phyloP scores from a whole-genome alignment of 1,139 yeast genomes.

The Candida frijolesensis region DNA sequence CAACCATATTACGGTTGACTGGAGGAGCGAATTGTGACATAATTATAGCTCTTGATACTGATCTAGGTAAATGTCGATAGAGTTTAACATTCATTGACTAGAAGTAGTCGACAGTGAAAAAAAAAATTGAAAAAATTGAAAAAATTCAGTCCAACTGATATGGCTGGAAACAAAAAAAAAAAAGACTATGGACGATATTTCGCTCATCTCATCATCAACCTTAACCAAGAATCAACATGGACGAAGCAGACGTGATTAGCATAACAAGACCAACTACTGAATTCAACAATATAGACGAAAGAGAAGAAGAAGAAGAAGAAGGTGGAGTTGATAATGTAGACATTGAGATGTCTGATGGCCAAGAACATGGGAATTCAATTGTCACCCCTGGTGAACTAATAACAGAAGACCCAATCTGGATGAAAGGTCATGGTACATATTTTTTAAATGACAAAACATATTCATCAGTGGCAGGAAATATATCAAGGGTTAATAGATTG shows the following conservation, averaged over 20 bases:
- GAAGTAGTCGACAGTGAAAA: neutral
- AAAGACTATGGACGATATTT: neutral
- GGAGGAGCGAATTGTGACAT: conserved; percentile 61
- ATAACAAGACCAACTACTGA: conserved; percentile 34
- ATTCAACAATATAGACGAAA: conserved; percentile 14
- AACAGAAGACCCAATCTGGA: conserved; percentile 95
- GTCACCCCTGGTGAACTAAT: conserved; percentile 98
- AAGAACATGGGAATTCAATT: conserved; percentile 23
- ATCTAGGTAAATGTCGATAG: conserved; percentile 18
- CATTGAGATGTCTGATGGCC: conserved; percentile 35
- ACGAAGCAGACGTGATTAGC: conserved; percentile 37
- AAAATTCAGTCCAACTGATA: neutral
- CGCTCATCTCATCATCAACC: conserved; percentile 11
- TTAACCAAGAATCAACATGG: conserved; percentile 17
- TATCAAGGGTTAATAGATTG: conserved; percentile 82
- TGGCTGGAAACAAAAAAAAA: neutral
- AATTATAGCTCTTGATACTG: conserved; percentile 30
- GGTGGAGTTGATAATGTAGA: conserved; percentile 29
- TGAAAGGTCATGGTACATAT: conserved; percentile 98
- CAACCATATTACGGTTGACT: conserved; percentile 61
- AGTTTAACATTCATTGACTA: conserved; percentile 10
- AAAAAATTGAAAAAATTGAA: too few relatives aligned
- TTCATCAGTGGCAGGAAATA: conserved; percentile 91
- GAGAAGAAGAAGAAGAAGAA: conserved; percentile 21
- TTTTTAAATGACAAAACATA: conserved; percentile 70